Evolutionary conservation across 2,329 filamentous ascomycete genomes (phyloP).

Genomic region (Chrysoporthe cubensis): DNA sequence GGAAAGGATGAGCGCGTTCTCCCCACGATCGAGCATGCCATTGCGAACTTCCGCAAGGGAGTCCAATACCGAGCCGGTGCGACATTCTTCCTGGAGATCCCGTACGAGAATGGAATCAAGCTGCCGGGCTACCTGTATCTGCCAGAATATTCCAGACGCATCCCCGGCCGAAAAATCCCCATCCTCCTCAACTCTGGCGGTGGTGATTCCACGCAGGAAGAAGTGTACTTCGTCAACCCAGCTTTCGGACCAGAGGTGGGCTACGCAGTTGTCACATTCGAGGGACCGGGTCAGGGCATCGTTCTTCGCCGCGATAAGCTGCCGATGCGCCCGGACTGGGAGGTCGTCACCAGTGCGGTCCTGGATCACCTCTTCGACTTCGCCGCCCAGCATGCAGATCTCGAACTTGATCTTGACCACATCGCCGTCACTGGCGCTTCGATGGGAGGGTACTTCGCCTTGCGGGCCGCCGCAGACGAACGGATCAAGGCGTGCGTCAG

Average conservation of each 20-base stretch:
- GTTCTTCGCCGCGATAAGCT: conserved; percentile 36
- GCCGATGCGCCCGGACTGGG: conserved; percentile 43
- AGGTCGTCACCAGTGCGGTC: conserved; percentile 38
- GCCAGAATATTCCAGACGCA: no score
- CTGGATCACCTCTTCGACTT: conserved; percentile 37
- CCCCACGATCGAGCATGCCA: no score
- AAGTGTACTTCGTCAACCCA: conserved; percentile 41
- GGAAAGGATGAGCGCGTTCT: no score
- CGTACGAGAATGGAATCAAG: no score
- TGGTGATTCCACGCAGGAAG: conserved; percentile 44
- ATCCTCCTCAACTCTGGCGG: conserved; percentile 42
- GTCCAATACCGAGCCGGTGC: no score
- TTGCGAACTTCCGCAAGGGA: no score
- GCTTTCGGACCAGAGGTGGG: conserved; percentile 36
- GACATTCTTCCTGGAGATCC: no score
- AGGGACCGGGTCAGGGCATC: conserved; percentile 51
- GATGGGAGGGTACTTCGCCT: conserved; percentile 51
- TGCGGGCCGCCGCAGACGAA: conserved; percentile 45
- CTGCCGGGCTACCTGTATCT: no score
- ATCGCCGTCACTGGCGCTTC: conserved; percentile 45
- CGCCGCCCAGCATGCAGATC: conserved; percentile 28
- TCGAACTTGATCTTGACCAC: conserved; percentile 41
- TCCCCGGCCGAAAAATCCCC: conserved; percentile 37
- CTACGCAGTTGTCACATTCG: conserved; percentile 49
- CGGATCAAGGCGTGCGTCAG: conserved; percentile 49